These are phyloP conservation scores for Gentiana macrophylla DNA, from an alignment of 257 asterid genomes.

Conservation along the genomic window DNA sequence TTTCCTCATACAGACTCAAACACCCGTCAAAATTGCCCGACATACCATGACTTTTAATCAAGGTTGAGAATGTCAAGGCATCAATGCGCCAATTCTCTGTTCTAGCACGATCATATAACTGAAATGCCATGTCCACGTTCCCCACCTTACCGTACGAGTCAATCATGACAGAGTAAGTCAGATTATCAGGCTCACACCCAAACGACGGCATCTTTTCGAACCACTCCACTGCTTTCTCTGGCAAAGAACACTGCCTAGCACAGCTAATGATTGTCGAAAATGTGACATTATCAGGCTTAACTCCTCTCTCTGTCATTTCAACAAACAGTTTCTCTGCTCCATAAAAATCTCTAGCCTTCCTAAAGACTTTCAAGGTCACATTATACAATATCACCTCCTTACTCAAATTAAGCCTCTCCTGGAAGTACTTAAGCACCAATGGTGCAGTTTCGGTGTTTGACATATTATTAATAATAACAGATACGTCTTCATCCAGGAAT, in stretches of 20 bases:
- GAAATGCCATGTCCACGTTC: slow-evolving; percentile 57
- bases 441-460: slow-evolving; percentile 42
- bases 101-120: slow-evolving; percentile 77
- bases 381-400: slow-evolving; percentile 58
- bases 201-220: slow-evolving; percentile 69
- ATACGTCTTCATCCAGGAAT: slow-evolving; percentile 54
- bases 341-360: slow-evolving; percentile 51
- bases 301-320: slow-evolving; percentile 60
- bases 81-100: slow-evolving; percentile 78
- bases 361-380: slow-evolving; percentile 65
- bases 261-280: slow-evolving; percentile 86
- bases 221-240: slow-evolving; percentile 80
- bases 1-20: slow-evolving; percentile 82
- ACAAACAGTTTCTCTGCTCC: slow-evolving; percentile 51
- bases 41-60: slow-evolving; percentile 58
- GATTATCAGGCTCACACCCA: slow-evolving; percentile 60
- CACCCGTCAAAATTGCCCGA: slow-evolving; percentile 83
- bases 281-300: slow-evolving; percentile 71
- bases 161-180: slow-evolving; percentile 72
- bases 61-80: slow-evolving; percentile 55
- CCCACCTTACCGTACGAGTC: slow-evolving; percentile 80
- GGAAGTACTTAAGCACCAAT: slow-evolving; percentile 48
- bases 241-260: slow-evolving; percentile 62
- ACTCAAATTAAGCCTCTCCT: slow-evolving; percentile 17
- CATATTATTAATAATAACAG: slow-evolving; percentile 59